Conservation (phyloP, 805 yeast species). For the Cyberlindnera mississippiensis region DNA sequence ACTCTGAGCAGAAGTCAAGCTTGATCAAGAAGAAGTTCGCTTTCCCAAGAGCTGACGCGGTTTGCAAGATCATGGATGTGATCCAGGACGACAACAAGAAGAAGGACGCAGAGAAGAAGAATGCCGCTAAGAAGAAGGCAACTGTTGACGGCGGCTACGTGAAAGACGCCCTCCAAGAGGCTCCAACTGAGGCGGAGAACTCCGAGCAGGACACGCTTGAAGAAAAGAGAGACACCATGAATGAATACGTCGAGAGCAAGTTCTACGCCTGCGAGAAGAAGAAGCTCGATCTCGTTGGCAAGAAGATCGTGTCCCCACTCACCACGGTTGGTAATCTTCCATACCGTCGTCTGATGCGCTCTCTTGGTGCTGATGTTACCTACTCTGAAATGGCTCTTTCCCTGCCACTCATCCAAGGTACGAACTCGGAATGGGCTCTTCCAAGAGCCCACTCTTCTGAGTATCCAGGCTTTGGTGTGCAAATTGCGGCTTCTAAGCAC, state of each 20-base stretch:
- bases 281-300: slow-evolving; percentile 57
- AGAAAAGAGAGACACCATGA: slow-evolving; percentile 34
- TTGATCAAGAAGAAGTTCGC: slow-evolving; percentile 51
- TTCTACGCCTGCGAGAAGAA: slow-evolving; percentile 81
- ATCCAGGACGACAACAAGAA: slow-evolving; percentile 38
- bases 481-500: slow-evolving; percentile 84
- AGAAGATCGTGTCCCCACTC: slow-evolving; percentile 89
- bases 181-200: slow-evolving; percentile 14
- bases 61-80: slow-evolving; percentile 62
- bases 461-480: slow-evolving; percentile 87
- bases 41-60: slow-evolving; percentile 52
- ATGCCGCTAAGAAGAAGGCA: slow-evolving; percentile 7
- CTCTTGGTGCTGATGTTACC: slow-evolving; percentile 88
- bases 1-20: slow-evolving; percentile 35
- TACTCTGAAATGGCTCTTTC: slow-evolving; percentile 94
- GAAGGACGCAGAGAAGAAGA: slow-evolving; percentile 32
- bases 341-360: slow-evolving; percentile 86
- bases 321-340: slow-evolving; percentile 98
- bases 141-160: too few relatives aligned
- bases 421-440: slow-evolving; percentile 95
- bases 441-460: slow-evolving; percentile 85
- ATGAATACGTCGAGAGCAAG: slow-evolving; percentile 71
- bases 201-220: too few relatives aligned
- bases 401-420: slow-evolving; percentile 82
- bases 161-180: too few relatives aligned